Evolutionary conservation across 257 asterid genomes (phyloP), one percentile per base, ranked within the genome.

Genomic region (Linderniella brevidens): DNA sequence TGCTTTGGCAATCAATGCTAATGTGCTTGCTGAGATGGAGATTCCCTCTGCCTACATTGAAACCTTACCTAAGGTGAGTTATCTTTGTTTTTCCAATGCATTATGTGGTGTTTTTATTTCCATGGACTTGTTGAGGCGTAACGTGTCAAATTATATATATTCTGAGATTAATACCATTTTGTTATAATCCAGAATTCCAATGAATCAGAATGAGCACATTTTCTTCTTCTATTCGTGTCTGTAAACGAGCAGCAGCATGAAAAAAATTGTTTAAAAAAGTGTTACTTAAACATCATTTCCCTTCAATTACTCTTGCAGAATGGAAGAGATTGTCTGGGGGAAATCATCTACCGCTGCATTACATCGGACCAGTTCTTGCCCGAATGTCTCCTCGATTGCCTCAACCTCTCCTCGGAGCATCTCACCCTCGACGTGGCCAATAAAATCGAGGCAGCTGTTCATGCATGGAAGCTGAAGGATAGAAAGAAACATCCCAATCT

Each of bases 301-400:
- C 32, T 25, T 13, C 20, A 32, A 16, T 18, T 43, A 32, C 37
- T 20, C 16, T 50, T 72, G 68, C 92, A 90, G 99, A 90, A 68
- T 57, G 92, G 93, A 51, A 81, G 79, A 70, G 81, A 74, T 43
- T 85, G 94, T 53, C 53, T 90, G 54, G 96, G 96, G 35, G 96
- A 90, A 48, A 71, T 72, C 60, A 79, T 81, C 71, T 82, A 90
- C 63, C 86, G 86, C 45, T 74, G 71, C 67, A 56, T 90, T 58
- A 81, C 83, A 19, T 87, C 96, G 13, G 93, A 77, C 56, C 92
- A 82, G 61, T 90, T 90, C 69, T 72, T 88, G 11, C 93, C 99
- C 0, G 94, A 79, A 57, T 63, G 74, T 64, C 86, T 90, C 59
- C 88, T 85, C 39, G 94, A 79, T 62, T 81, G 84, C 72, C 77